Evolutionary conservation across 2,329 filamentous ascomycete genomes (phyloP).

Genomic region (Fusarium fracticaudum): DNA sequence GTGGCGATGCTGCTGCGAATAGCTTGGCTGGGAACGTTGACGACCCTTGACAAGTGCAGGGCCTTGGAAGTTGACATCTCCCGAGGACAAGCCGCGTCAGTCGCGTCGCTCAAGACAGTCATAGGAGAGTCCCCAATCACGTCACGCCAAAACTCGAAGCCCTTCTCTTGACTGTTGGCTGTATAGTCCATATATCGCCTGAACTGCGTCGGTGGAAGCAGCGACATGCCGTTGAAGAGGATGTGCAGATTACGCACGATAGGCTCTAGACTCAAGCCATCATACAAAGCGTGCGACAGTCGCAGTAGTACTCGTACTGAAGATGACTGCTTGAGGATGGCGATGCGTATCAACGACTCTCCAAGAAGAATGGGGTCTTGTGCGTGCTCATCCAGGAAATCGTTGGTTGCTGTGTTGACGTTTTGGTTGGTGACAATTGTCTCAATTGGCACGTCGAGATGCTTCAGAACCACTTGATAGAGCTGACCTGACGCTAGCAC

Average conservation of each 20-base stretch:
- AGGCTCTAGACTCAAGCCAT: conserved; percentile 33
- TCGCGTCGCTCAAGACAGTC: background rate
- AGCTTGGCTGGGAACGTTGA: background rate
- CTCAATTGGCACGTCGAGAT: background rate
- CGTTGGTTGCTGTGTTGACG: background rate
- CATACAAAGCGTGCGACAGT: conserved; percentile 38
- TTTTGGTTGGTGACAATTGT: background rate
- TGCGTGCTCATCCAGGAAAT: background rate
- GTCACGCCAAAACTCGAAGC: conserved; percentile 6
- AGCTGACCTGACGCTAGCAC: background rate
- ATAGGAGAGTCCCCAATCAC: background rate
- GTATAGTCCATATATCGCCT: conserved; percentile 26
- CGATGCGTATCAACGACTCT: background rate
- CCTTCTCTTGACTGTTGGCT: background rate
- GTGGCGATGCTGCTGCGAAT: background rate
- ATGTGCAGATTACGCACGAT: conserved; percentile 27
- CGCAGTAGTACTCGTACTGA: conserved; percentile 20
- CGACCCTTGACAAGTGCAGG: background rate
- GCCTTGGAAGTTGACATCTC: background rate
- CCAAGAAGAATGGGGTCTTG: background rate
- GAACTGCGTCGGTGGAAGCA: conserved; percentile 24
- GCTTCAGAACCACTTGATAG: conserved; percentile 5
- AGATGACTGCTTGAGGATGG: conserved; percentile 6
- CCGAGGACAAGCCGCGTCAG: background rate
- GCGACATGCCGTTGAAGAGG: conserved; percentile 15